Evolutionary conservation across 2,329 filamentous ascomycete genomes (phyloP), one percentile per base, ranked within the genome.

Genomic region (Arthrobotrys sphaeroides): DNA sequence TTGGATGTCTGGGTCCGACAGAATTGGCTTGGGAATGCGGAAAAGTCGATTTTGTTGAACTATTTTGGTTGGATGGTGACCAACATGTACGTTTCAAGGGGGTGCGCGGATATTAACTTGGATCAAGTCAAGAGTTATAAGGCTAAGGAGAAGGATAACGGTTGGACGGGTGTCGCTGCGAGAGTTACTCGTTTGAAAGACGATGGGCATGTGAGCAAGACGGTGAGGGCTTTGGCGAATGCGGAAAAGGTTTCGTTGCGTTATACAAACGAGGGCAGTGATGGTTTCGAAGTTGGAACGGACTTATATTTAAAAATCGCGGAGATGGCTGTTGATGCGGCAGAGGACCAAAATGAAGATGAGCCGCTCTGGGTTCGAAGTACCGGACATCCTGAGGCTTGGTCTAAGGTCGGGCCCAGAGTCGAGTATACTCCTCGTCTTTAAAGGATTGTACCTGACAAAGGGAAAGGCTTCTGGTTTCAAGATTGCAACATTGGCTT

Each of bases 151-250:
- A 78, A 79, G 2, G 62, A 77, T 28, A 77, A 81, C 67, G 79
- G 80, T 12, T 85, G 84, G 86, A 82, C 82, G 43, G 82, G 80
- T 18, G 80, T 86, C 47, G 84, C 86, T 74, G 80, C 82, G 74
- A 84, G 81, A 60, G 86, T 83, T 57, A 85, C 85, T 64, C 78
- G 79, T 36, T 80, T 87, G 33, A 80, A 85, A 0, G 94, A 97
- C 78, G 93, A 97, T 82, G 93, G 94, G 0, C 94, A 98, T 82
- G 85, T 88, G 7, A 85, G 89, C 64, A 97, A 97, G 82, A 83
- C 96, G 3, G 85, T 90, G 5, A 85, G 93, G 31, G 90, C 92
- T 0, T 82, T 95, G 16, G 86, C 87, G 2, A 83, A 93, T 79
- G 92, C 88, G 0, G 85, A 90, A 81, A 81, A 84, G 31, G 80